Percentiles rank a stretch among this genome's conserved stretches.
Conservation (phyloP, 2,329 filamentous ascomycete species). For the Fonsecaea monophora region DNA sequence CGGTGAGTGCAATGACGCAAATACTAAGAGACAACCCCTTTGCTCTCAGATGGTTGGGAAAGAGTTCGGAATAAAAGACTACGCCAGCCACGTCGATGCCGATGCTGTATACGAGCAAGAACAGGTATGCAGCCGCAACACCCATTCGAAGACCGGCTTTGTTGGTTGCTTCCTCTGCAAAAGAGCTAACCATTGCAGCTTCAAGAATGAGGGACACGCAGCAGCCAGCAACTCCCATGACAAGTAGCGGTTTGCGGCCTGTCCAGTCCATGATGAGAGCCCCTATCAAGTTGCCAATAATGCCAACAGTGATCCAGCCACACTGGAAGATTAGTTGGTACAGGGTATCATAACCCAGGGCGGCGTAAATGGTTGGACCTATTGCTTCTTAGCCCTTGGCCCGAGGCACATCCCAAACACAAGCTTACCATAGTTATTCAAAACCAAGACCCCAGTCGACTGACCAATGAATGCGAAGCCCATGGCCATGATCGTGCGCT, state of each 20-base stretch:
- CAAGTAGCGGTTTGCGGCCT: conserved; percentile 41
- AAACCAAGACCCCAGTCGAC: conserved; percentile 30
- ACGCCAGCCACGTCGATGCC: conserved; percentile 32
- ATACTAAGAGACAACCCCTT: conserved; percentile 29
- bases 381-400: background rate
- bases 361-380: conserved; percentile 32
- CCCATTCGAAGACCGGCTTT: conserved; percentile 44
- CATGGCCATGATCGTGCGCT: conserved; percentile 28
- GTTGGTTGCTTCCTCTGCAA: conserved; percentile 42
- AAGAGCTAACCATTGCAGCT: conserved; percentile 44
- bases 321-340: conserved; percentile 33
- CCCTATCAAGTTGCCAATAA: conserved; percentile 30
- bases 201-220: conserved; percentile 33
- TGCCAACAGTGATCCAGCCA: conserved; percentile 34
- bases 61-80: conserved; percentile 34
- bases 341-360: conserved; percentile 32
- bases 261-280: conserved; percentile 34
- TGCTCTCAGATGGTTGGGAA: conserved; percentile 32
- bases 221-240: conserved; percentile 38
- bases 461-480: conserved; percentile 33
- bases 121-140: conserved; percentile 51
- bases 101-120: conserved; percentile 50
- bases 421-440: conserved; percentile 33
- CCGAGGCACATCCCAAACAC: background rate
- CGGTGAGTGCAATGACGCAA: conserved; percentile 24